phyloP scores from a whole-genome alignment of 352 stramenopile species.

The Pythium volutum region DNA sequence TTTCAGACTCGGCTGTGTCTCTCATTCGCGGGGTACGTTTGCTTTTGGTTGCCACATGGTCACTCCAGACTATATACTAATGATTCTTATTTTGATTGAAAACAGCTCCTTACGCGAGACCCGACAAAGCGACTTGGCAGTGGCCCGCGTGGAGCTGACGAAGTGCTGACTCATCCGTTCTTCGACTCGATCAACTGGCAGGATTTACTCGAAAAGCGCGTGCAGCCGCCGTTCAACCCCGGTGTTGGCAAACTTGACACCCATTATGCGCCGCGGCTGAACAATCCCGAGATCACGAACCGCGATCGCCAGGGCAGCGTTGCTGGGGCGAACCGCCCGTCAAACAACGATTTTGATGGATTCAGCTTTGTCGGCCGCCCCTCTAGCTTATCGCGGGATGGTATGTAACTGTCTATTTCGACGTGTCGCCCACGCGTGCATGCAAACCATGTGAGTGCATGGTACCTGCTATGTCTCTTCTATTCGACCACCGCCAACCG shows the following conservation, averaged over 20 bases:
- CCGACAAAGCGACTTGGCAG: conserved; percentile 94
- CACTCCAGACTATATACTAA: neutral
- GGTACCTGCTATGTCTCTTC: too few species aligned
- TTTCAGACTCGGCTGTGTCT: conserved; percentile 86
- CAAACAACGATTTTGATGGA: conserved; percentile 85
- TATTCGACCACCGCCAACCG: too few species aligned
- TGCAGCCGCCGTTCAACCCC: conserved; percentile 86
- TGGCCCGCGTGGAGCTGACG: conserved; percentile 84
- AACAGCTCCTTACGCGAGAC: conserved; percentile 95
- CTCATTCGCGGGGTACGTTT: conserved; percentile 90
- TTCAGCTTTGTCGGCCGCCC: conserved; percentile 90
- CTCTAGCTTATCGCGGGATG: conserved; percentile 56
- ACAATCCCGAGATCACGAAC: conserved; percentile 88
- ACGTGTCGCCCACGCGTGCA: neutral
- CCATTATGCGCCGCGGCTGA: conserved; percentile 80
- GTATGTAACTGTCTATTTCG: conserved; percentile 10
- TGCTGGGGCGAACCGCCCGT: conserved; percentile 43
- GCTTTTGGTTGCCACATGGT: neutral
- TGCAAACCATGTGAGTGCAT: too few species aligned
- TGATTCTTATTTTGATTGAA: conserved; percentile 11
- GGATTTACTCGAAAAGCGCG: conserved; percentile 76
- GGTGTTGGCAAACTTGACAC: conserved; percentile 86
- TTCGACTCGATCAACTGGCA: conserved; percentile 92
- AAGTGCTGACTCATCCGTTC: conserved; percentile 90
- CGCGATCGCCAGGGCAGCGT: conserved; percentile 80